Evolutionary conservation across 139 green algal genomes (phyloP).

Genomic region (Chlorella sp.): DNA sequence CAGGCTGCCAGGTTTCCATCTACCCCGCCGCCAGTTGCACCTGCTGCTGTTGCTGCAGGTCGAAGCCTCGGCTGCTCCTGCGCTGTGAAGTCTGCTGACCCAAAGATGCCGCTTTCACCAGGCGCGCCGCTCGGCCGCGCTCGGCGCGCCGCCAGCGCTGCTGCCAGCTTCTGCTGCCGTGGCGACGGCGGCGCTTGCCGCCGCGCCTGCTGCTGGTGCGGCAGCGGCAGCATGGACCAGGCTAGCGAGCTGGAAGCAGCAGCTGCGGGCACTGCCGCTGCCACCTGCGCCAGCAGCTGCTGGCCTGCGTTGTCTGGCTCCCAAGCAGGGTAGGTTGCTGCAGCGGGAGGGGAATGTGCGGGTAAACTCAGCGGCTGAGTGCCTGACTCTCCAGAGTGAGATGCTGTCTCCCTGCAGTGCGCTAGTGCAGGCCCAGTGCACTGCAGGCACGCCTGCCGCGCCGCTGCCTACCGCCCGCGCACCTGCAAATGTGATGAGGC

Average conservation of each 20-base stretch:
- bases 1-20: slow-evolving; percentile 1
- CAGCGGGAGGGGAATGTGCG: no score
- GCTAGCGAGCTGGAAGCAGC: neutral
- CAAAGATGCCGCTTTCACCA: slow-evolving; percentile 19
- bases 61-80: neutral
- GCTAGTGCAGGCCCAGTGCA: no score
- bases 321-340: slow-evolving; percentile 90
- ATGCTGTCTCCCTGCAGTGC: no score
- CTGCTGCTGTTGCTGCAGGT: neutral
- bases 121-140: no score
- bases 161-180: neutral
- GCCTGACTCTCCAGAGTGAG: no score
- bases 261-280: neutral
- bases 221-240: neutral
- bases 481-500: slow-evolving; percentile 85
- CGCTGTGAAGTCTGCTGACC: slow-evolving; percentile 24
- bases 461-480: no score
- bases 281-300: slow-evolving; percentile 22
- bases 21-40: neutral
- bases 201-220: slow-evolving; percentile 4
- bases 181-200: neutral
- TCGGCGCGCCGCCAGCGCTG: neutral
- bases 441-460: no score
- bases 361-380: no score
- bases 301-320: slow-evolving; percentile 1